Conservation (phyloP, 768 basidiomycete species). For the Polyporus arcularius region DNA sequence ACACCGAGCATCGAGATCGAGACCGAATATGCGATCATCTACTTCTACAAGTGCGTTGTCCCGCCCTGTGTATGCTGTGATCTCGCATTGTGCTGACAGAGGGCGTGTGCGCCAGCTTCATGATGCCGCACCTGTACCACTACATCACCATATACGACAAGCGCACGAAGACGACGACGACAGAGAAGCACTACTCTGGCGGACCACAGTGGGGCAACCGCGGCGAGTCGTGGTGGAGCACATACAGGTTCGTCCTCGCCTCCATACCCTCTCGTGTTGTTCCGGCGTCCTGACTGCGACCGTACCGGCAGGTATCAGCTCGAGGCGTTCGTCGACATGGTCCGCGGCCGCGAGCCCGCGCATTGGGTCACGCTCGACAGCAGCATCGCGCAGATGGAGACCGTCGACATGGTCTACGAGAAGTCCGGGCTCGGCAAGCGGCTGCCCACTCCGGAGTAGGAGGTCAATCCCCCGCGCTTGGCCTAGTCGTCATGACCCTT, state of each 20-base stretch:
- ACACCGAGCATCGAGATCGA: constrained; percentile 22
- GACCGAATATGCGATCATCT: constrained; percentile 16
- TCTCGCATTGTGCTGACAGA: neutral
- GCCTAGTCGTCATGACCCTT: neutral
- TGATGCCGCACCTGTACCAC: constrained; percentile 28
- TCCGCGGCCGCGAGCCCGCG: constrained; percentile 52
- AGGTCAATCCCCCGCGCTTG: constrained; percentile 1
- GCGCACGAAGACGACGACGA: constrained; percentile 43
- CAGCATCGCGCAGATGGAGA: constrained; percentile 55
- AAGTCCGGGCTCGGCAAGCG: constrained; percentile 28
- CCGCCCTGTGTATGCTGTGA: too few species aligned
- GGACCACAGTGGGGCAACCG: constrained; percentile 31
- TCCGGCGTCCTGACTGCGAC: too few species aligned
- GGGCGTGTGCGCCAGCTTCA: constrained; percentile 16
- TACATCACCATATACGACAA: constrained; percentile 29
- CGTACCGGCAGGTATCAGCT: constrained; percentile 40
- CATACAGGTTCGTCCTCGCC: constrained; percentile 24
- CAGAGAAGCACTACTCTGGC: constrained; percentile 36
- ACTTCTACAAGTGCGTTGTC: constrained; percentile 17
- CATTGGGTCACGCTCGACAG: constrained; percentile 59
- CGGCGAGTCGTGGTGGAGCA: constrained; percentile 62
- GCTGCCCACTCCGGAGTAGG: neutral
- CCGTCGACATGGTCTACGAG: constrained; percentile 59
- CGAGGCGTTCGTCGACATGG: constrained; percentile 63
- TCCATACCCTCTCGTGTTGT: neutral